Evolutionary conservation across 2,329 filamentous ascomycete species (phyloP), one percentile per base, ranked within the genome.

Genomic region (Endoconidiophora polonica): DNA sequence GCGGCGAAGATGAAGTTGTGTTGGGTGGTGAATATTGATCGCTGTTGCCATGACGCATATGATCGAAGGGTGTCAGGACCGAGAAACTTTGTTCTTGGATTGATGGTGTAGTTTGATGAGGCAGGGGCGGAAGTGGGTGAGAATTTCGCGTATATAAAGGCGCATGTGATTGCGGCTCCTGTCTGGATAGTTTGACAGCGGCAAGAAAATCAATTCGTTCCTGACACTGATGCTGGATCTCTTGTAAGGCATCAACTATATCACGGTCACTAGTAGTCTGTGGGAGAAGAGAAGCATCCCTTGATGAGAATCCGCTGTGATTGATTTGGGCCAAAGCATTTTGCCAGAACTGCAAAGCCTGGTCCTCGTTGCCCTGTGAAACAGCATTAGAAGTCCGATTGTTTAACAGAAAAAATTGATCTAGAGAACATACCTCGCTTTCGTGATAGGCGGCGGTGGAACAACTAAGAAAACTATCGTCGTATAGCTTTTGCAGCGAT

Each of bases 361-460:
- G 90, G 52, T 74, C 70, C 67, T 96, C 88, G 62, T 95, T 90
- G 57, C 86, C 86, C 86, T 95, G 50, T 26, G 43, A 54, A 2
- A 22, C 26, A 36, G 14, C 16, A 45, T 44, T 36, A 49, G 41
- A 44, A 14, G 3, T 23, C 43, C 22, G 36, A 24, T 26, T 39
- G 22, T 29, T n/a, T 22, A 41, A 44, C 36, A 54, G 51, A 22
- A 23, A 9, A 44, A 24, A 7, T 12, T 16, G 42, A 33, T 6
- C 20, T n/a, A 50, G 2, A 23, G n/a, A 33, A 57, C 58, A 49
- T 67, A 93, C 87, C 77, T 93, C 83, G 62, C 82, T 79, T 68
- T 98, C 91, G 64, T 94, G 95, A 67, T 94, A 95, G 48, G 94
- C 85, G 38, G 90, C 90, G 1, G 88, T 96, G 12, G 88, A 95